phyloP scores from a whole-genome alignment of 2,329 filamentous ascomycete species.

The Pseudocercospora macadamiae region DNA sequence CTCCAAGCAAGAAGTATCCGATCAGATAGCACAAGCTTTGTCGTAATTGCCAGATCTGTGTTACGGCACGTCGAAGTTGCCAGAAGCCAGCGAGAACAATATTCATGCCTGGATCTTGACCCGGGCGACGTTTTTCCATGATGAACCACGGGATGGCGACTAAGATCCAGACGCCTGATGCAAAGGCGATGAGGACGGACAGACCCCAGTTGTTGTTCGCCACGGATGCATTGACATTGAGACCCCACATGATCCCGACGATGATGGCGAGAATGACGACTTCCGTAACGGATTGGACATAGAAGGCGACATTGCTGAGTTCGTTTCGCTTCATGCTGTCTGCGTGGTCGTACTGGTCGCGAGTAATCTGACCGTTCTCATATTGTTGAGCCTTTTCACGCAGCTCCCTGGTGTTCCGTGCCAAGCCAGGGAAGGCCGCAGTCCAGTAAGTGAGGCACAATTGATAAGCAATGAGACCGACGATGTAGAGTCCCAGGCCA shows the following conservation, averaged over 20 bases:
- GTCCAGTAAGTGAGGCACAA: constrained; percentile 71
- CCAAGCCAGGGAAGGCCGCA: constrained; percentile 63
- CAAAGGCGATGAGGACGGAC: constrained; percentile 67
- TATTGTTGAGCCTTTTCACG: constrained; percentile 55
- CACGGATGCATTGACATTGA: constrained; percentile 61
- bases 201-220: constrained; percentile 69
- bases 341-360: constrained; percentile 62
- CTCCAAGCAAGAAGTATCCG: constrained; percentile 69
- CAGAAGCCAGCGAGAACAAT: constrained; percentile 63
- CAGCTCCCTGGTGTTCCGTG: constrained; percentile 57
- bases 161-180: constrained; percentile 65
- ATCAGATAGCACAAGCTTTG: constrained; percentile 68
- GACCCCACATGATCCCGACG: constrained; percentile 64
- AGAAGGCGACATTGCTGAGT: constrained; percentile 66
- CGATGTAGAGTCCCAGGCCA: constrained; percentile 65
- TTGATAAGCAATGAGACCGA: constrained; percentile 68
- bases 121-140: constrained; percentile 65
- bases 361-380: constrained; percentile 56
- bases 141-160: constrained; percentile 69
- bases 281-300: constrained; percentile 64
- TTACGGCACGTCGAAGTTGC: constrained; percentile 62
- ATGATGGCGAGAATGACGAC: constrained; percentile 66
- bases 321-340: constrained; percentile 67
- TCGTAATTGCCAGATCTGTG: constrained; percentile 65
- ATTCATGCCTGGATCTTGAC: constrained; percentile 55